Base-by-base conservation (phyloP, 805 yeast genomes). In the Kluyveromyces nonfermentans region DNA sequence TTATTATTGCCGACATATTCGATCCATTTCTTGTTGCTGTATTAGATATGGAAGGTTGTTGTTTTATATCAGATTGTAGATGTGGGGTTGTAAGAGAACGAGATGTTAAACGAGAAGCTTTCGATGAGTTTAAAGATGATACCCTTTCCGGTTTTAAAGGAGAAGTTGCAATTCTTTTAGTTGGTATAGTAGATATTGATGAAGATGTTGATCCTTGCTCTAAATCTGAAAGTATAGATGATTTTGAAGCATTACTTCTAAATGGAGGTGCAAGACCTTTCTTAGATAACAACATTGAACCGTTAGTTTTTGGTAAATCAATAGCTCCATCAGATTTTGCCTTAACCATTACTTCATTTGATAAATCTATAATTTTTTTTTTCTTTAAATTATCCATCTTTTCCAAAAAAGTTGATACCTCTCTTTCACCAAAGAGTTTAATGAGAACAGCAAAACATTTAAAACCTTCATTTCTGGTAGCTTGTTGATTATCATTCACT, bases 401-500 rank as follows among this genome's bases (percentile, higher is more conserved):
- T 15, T 78, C 88, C 43, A 86, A 58, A 38, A 72, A 72, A 3
- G 73, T 68, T 41, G 67, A 75, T n/a, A 48, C 38, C 41, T 77
- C 80, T 42, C 88, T 68, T 54, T 77, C 82, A 0, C 96, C 96
- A 12, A 80, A 72, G n/a, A 87, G 73, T 60, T 84, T 86, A 82
- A 85, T 81, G 40, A 88, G 62, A 0, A 85, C 78, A 6, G 96
- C 97, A 32, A 88, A 73, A 51, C 80, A 71, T 54, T 82, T 85
- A 37, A 87, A 82, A 0, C 90, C 82, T 4, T 80, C 78, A 41
- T 80, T 75, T 57, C 98, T 76, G 2, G 85, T 82, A 1, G 90
- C 85, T 39, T 87, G 94, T 57, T 82, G 85, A 0, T 95, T 80
- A 52, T 93, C 98, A 34, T 76, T 70, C 35, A 87, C 73, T n/a